These are phyloP conservation scores for Cucumis variabilis DNA, from an alignment of 331 rosid species.

Conservation along the genomic window DNA sequence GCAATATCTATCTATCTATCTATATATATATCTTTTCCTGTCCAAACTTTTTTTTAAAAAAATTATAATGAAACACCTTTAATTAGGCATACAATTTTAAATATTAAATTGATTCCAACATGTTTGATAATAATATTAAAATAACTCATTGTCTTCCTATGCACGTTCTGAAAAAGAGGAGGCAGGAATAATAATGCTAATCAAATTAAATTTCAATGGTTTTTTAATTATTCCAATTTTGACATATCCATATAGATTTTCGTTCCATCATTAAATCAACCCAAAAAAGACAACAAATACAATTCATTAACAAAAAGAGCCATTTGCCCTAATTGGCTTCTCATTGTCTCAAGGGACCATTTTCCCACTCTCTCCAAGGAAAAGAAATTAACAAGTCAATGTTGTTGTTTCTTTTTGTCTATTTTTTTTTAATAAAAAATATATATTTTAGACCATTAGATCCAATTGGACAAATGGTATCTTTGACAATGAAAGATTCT, in stretches of 20 bases:
- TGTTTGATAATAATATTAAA: neutral
- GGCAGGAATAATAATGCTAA: neutral
- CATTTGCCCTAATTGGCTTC: constrained; percentile 3
- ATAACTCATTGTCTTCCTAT: neutral
- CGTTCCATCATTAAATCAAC: neutral
- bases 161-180: neutral
- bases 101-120: neutral
- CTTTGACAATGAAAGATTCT: constrained; percentile 28
- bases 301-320: neutral
- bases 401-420: neutral
- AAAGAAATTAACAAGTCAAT: too few relatives aligned
- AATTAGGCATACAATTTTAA: neutral
- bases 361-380: neutral
- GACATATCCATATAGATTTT: neutral
- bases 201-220: neutral
- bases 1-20: too few relatives aligned
- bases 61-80: too few relatives aligned
- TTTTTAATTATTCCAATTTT: neutral
- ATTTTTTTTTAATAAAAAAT: neutral
- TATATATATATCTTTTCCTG: too few relatives aligned
- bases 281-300: neutral
- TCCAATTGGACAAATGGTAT: neutral
- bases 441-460: constrained; percentile 3
- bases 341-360: constrained; percentile 23
- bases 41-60: too few relatives aligned